Base-by-base conservation (phyloP, 2,329 filamentous ascomycete species). In the Sclerotinia sclerotiorum region DNA sequence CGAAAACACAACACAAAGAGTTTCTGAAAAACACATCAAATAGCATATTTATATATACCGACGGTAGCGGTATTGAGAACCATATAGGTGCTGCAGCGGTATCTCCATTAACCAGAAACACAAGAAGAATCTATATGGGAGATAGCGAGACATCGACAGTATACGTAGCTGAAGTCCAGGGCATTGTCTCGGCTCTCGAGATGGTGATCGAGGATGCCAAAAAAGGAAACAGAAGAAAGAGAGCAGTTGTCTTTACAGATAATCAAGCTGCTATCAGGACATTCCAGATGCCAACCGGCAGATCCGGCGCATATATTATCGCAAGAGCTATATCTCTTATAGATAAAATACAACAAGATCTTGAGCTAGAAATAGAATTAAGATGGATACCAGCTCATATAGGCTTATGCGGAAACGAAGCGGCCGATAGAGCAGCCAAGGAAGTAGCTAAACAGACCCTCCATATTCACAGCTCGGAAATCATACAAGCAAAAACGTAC, bases 31-130 rank as follows among this genome's bases (percentile, higher is more conserved):
- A n/a, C n/a, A n/a, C n/a, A n/a, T n/a, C n/a, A n/a, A n/a, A n/a
- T n/a, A n/a, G n/a, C n/a, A n/a, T n/a, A n/a, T n/a, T n/a, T n/a
- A n/a, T 32, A 32, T 72, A 73, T n/a, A 73, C 69, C n/a, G 69
- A 72, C n/a, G 68, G 69, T 15, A 73, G 72, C 32, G 71, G 73
- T 44, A 76, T 77, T 55, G 63, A 76, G 55, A 70, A 70, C 24
- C 69, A 77, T 48, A 72, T 77, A 46, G 73, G 74, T 27, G 76
- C 75, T 3, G 74, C 72, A 27, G 76, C 75, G 42, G 54, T 63
- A 27, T 69, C 54, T 21, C 60, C 69, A 42, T 52, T 65, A 55
- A 69, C 62, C 29, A 62, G 61, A 56, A 48, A 39, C 15, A 73
- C 52, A 55, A 68, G 13, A 58, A 44, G 42, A 19, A 17, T 35